Conservation (phyloP, 2,329 filamentous ascomycete species). For the Penicillium sp. region DNA sequence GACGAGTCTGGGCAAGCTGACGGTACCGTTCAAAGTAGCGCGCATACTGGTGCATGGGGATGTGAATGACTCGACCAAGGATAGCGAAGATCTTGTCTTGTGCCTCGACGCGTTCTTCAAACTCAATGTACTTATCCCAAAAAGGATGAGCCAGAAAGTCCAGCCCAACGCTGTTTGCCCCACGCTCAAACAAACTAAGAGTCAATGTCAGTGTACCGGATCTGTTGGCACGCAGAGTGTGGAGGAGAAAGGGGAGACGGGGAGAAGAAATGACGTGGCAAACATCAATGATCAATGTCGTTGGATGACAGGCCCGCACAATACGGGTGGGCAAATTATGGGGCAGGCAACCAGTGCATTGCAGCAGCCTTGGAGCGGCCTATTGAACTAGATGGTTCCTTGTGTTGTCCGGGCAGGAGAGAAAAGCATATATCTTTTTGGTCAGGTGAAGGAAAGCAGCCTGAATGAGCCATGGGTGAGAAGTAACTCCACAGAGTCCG, state of each 20-base stretch:
- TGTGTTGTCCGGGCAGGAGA: slow-evolving; percentile 25
- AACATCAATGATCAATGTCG: slow-evolving; percentile 38
- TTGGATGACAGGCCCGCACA: slow-evolving; percentile 35
- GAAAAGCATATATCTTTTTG: slow-evolving; percentile 26
- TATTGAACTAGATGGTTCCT: slow-evolving; percentile 30
- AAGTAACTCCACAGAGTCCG: slow-evolving; percentile 43
- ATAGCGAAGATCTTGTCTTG: slow-evolving; percentile 81
- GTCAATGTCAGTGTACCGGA: slow-evolving; percentile 37
- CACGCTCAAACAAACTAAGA: slow-evolving; percentile 82
- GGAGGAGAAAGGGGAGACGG: slow-evolving; percentile 26
- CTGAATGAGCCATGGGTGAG: slow-evolving; percentile 49
- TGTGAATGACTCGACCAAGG: slow-evolving; percentile 72
- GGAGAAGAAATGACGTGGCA: slow-evolving; percentile 40
- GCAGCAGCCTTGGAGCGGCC: slow-evolving; percentile 29
- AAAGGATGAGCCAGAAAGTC: slow-evolving; percentile 94
- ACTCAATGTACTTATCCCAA: slow-evolving; percentile 99
- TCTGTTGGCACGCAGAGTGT: slow-evolving; percentile 15
- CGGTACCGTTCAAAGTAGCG: slow-evolving; percentile 91
- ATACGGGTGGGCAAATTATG: slow-evolving; percentile 31
- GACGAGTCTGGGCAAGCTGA: slow-evolving; percentile 64
- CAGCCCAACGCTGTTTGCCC: slow-evolving; percentile 73
- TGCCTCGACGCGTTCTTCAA: slow-evolving; percentile 82
- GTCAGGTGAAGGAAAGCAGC: slow-evolving; percentile 44
- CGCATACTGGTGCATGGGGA: slow-evolving; percentile 93
- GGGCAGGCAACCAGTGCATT: slow-evolving; percentile 28